These are phyloP conservation scores for Pythium folliculosum DNA, from an alignment of 352 stramenopile species.

Conservation along the genomic window DNA sequence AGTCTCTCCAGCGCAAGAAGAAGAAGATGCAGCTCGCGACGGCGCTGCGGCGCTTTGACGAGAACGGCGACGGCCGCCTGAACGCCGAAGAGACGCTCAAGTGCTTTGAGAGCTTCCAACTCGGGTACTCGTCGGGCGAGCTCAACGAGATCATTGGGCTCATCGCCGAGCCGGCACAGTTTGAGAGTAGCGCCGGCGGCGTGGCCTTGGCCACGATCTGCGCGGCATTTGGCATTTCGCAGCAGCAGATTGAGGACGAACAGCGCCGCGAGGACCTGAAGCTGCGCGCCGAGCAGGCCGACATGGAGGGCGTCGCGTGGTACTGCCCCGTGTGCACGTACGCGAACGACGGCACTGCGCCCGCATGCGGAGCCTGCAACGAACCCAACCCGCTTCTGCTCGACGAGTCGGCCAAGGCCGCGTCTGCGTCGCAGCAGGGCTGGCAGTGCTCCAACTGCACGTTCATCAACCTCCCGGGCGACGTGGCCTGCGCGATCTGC, in stretches of 20 bases:
- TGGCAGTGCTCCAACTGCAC: conserved; percentile 87
- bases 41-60: conserved; percentile 68
- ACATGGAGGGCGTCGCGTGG: conserved; percentile 41
- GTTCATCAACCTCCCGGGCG: conserved; percentile 79
- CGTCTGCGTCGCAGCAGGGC: conserved; percentile 37
- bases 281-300: conserved; percentile 19
- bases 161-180: conserved; percentile 55
- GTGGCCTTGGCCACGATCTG: conserved; percentile 75
- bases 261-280: conserved; percentile 49
- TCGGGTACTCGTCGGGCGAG: conserved; percentile 80
- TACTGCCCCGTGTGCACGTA: conserved; percentile 80
- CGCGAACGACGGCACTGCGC: conserved; percentile 50
- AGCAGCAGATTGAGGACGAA: conserved; percentile 53
- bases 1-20: conserved; percentile 65
- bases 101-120: conserved; percentile 85
- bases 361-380: conserved; percentile 57
- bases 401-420: conserved; percentile 21
- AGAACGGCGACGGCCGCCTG: conserved; percentile 64
- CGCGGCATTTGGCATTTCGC: conserved; percentile 62
- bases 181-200: conserved; percentile 41
- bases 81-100: conserved; percentile 75
- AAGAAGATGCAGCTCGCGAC: conserved; percentile 51
- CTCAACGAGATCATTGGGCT: conserved; percentile 84
- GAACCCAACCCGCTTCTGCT: conserved; percentile 57
- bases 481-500: conserved; percentile 78